phyloP scores from a whole-genome alignment of 1,139 yeast genomes.

The Keqinozyma sinolaborantium region DNA sequence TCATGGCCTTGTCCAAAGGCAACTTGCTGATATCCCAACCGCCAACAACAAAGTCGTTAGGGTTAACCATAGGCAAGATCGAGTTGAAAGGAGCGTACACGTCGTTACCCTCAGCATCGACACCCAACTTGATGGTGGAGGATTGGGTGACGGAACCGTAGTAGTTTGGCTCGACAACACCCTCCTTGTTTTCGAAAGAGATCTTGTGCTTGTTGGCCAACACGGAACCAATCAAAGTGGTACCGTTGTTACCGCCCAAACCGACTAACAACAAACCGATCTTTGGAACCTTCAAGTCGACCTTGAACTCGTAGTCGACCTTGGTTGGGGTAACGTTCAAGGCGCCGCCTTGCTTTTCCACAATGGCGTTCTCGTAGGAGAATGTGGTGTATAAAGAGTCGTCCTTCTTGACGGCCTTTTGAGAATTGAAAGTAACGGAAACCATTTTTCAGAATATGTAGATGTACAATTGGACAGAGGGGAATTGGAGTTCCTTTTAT shows the following conservation, averaged over 20 bases:
- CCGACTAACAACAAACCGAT: constrained; percentile 91
- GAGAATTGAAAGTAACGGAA: constrained; percentile 56
- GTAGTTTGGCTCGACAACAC: constrained; percentile 78
- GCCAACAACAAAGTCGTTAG: constrained; percentile 84
- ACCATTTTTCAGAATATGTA: constrained; percentile 17
- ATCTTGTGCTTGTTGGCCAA: constrained; percentile 82
- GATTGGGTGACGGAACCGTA: constrained; percentile 96
- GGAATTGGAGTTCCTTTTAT: constrained; percentile 14
- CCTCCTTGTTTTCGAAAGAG: constrained; percentile 79
- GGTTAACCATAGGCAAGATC: constrained; percentile 81
- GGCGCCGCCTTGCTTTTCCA: constrained; percentile 49
- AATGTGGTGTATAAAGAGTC: constrained; percentile 65
- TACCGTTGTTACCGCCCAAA: constrained; percentile 95
- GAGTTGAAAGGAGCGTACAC: constrained; percentile 92
- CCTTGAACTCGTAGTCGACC: constrained; percentile 79
- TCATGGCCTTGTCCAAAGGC: constrained; percentile 74
- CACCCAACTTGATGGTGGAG: constrained; percentile 86
- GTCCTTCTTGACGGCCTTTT: constrained; percentile 56
- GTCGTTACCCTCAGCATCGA: constrained; percentile 78
- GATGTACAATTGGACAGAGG: constrained; percentile 1
- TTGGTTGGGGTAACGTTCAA: constrained; percentile 69
- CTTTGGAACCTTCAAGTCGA: constrained; percentile 78
- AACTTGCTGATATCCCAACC: constrained; percentile 92
- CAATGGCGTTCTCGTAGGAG: constrained; percentile 37
- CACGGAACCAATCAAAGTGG: constrained; percentile 82